phyloP scores from a whole-genome alignment of 176 grass and related monocot genomes.

The Oryza meyeriana region DNA sequence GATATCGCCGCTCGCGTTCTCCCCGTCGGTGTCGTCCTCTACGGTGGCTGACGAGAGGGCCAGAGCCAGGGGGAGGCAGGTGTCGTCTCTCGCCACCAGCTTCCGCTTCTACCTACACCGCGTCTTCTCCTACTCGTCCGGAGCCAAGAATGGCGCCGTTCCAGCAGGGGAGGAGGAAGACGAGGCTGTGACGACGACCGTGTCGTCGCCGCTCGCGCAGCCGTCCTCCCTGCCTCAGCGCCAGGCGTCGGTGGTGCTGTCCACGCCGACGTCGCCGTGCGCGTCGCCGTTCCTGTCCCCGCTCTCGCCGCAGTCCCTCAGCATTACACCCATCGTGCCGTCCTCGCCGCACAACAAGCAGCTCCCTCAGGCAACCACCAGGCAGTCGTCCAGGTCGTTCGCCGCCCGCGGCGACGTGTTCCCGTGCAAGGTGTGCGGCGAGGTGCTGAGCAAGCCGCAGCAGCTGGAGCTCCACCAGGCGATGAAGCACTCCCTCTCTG shows the following conservation, averaged over 20 bases:
- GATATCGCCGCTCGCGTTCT: slow-evolving; percentile 55
- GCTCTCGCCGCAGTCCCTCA: slow-evolving; percentile 27
- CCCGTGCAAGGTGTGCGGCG: slow-evolving; percentile 73
- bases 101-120: slow-evolving; percentile 45
- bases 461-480: slow-evolving; percentile 77
- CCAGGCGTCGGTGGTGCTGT: slow-evolving; percentile 34
- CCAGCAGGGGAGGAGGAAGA: slow-evolving; percentile 5
- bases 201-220: slow-evolving; percentile 15
- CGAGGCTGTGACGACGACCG: background rate
- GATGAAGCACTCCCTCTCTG: slow-evolving; percentile 69
- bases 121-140: slow-evolving; percentile 43
- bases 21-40: slow-evolving; percentile 22
- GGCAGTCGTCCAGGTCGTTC: slow-evolving; percentile 50
- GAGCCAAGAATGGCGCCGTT: background rate
- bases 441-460: slow-evolving; percentile 65
- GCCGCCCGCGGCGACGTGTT: slow-evolving; percentile 47
- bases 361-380: background rate
- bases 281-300: slow-evolving; percentile 38
- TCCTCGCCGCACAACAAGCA: slow-evolving; percentile 25
- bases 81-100: slow-evolving; percentile 34
- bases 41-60: background rate
- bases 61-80: slow-evolving; percentile 21
- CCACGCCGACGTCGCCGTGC: slow-evolving; percentile 43
- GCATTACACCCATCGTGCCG: slow-evolving; percentile 15
- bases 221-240: slow-evolving; percentile 16